Conservation (phyloP, 2,329 filamentous ascomycete genomes). For the Epichloe elymi region DNA sequence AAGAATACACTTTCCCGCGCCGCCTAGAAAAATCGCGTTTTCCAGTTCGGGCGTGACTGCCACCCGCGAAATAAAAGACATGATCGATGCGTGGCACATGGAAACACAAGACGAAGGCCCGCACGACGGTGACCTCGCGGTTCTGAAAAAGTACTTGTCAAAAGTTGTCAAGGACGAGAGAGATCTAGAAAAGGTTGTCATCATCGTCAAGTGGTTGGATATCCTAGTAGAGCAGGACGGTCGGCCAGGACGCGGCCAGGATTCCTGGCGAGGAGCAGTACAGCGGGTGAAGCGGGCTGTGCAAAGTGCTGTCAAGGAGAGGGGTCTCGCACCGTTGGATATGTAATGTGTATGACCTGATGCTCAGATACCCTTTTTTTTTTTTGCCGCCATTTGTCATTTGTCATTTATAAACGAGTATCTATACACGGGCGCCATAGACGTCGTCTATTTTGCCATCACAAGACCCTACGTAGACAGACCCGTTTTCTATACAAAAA, state of each 20-base stretch:
- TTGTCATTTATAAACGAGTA: not conserved
- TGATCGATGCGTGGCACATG: slow-evolving; percentile 62
- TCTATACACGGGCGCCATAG: too few species aligned
- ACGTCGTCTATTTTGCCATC: too few species aligned
- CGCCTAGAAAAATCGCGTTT: slow-evolving; percentile 34
- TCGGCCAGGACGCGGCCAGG: slow-evolving; percentile 22
- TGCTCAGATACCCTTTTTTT: not conserved
- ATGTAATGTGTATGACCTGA: slow-evolving; percentile 8
- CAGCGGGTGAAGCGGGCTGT: slow-evolving; percentile 33
- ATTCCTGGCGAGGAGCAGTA: slow-evolving; percentile 34
- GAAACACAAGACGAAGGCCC: slow-evolving; percentile 64
- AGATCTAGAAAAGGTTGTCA: slow-evolving; percentile 62
- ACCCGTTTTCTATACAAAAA: not conserved
- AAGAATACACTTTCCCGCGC: slow-evolving; percentile 32
- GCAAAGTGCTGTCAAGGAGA: slow-evolving; percentile 39
- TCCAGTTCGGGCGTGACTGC: slow-evolving; percentile 28
- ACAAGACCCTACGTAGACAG: too few species aligned
- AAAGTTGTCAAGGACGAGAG: slow-evolving; percentile 63
- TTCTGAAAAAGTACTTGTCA: slow-evolving; percentile 59
- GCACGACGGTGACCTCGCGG: slow-evolving; percentile 62
- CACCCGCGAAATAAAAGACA: slow-evolving; percentile 52
- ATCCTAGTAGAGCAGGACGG: slow-evolving; percentile 39
- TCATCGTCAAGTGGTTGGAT: slow-evolving; percentile 55
- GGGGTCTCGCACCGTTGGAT: slow-evolving; percentile 46
- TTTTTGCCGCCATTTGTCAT: not conserved